Evolutionary conservation across 2,329 filamentous ascomycete species (phyloP).

Genomic region (Akanthomyces dipterigenus): DNA sequence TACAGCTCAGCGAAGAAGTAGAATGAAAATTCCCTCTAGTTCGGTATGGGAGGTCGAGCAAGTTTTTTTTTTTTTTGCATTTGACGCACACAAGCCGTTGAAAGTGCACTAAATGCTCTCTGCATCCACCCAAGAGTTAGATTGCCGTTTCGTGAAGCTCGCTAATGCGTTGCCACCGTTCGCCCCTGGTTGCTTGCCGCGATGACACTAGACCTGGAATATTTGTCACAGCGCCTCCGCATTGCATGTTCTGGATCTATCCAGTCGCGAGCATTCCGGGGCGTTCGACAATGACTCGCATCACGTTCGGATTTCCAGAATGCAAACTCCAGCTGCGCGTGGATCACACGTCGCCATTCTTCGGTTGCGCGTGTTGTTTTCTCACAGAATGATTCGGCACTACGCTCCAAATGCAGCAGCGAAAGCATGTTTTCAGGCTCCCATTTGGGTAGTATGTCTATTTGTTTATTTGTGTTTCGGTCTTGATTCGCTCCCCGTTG

Average conservation of each 20-base stretch:
- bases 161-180: not conserved
- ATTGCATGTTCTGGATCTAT: not conserved
- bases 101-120: not conserved
- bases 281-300: not conserved
- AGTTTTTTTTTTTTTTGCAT: not conserved
- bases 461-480: not conserved
- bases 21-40: not conserved
- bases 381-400: not conserved
- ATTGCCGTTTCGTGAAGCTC: slow-evolving; percentile 1
- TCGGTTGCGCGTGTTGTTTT: not conserved
- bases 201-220: not conserved
- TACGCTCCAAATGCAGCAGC: not conserved
- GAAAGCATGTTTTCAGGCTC: not conserved
- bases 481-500: not conserved
- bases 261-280: not conserved
- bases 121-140: not conserved
- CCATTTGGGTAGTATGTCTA: not conserved
- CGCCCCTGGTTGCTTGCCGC: not conserved
- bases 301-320: not conserved
- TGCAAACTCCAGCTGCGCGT: not conserved
- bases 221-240: not conserved
- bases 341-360: not conserved
- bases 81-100: not conserved
- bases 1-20: not conserved
- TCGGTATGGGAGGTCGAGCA: not conserved